Evolutionary conservation across 164 flowering plant species (phyloP).

Genomic region (Tinospora cordifolia): DNA sequence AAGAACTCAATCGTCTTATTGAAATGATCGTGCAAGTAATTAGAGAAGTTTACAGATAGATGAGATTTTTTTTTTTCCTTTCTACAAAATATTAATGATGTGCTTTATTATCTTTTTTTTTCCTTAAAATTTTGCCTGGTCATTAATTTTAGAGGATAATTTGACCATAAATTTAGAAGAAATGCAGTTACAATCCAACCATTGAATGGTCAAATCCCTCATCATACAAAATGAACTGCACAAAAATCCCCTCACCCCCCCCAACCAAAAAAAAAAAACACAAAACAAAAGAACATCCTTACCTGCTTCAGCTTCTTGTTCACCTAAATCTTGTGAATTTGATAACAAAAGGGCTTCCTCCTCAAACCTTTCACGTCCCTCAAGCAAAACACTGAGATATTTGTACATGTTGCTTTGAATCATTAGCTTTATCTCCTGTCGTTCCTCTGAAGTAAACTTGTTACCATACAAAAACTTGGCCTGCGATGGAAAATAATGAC

Average conservation of each 20-base stretch:
- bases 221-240: not conserved
- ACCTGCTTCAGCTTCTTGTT: constrained; percentile 44
- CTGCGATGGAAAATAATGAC: constrained; percentile 30
- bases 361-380: constrained; percentile 94
- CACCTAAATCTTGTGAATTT: constrained; percentile 20
- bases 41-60: no score
- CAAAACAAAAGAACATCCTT: not conserved
- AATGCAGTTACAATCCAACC: not conserved
- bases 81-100: no score
- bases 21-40: no score
- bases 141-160: not conserved
- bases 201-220: not conserved
- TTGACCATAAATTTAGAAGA: not conserved
- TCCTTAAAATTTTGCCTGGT: no score
- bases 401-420: constrained; percentile 95
- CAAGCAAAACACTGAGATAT: constrained; percentile 88
- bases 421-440: constrained; percentile 81
- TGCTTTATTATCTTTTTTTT: no score
- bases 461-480: constrained; percentile 84
- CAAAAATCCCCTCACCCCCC: not conserved
- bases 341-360: constrained; percentile 56
- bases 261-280: no score
- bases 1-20: no score
- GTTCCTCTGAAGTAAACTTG: constrained; percentile 65
- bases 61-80: no score